Percentiles rank a stretch among this genome's conserved stretches.
phyloP scores from a whole-genome alignment of 208 protist genomes.

The Trypanosoma platydactyli region DNA sequence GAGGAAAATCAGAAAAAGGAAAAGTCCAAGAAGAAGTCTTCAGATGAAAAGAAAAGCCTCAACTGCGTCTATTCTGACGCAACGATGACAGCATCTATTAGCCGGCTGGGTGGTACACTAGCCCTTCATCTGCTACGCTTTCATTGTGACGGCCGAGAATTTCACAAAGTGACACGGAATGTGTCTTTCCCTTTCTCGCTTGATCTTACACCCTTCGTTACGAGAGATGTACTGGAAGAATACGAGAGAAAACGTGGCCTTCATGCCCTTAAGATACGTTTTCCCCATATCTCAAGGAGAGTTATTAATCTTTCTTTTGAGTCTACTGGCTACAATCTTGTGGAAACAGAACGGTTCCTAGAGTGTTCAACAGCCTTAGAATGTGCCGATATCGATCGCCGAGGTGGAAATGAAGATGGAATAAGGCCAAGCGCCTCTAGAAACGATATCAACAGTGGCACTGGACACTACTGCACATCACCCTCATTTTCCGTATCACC shows the following conservation, averaged over 20 bases:
- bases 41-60: conserved; percentile 36
- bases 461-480: neutral
- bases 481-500: neutral
- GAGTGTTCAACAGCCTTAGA: conserved; percentile 3
- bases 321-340: conserved; percentile 28
- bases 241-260: conserved; percentile 40
- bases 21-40: conserved; percentile 27
- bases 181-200: conserved; percentile 61
- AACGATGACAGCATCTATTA: conserved; percentile 55
- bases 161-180: conserved; percentile 59
- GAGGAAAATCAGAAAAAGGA: conserved; percentile 34
- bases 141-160: conserved; percentile 61
- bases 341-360: conserved; percentile 29
- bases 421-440: neutral
- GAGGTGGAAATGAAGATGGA: conserved; percentile 8
- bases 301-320: conserved; percentile 24
- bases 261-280: conserved; percentile 41
- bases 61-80: conserved; percentile 82
- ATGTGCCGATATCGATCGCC: neutral
- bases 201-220: conserved; percentile 61
- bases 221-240: conserved; percentile 32
- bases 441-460: neutral
- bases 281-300: conserved; percentile 26
- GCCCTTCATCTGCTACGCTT: conserved; percentile 85
- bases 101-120: conserved; percentile 62